These are phyloP conservation scores for Eimeria necatrix DNA, from an alignment of 169 alveolate genomes.

Conservation along the genomic window DNA sequence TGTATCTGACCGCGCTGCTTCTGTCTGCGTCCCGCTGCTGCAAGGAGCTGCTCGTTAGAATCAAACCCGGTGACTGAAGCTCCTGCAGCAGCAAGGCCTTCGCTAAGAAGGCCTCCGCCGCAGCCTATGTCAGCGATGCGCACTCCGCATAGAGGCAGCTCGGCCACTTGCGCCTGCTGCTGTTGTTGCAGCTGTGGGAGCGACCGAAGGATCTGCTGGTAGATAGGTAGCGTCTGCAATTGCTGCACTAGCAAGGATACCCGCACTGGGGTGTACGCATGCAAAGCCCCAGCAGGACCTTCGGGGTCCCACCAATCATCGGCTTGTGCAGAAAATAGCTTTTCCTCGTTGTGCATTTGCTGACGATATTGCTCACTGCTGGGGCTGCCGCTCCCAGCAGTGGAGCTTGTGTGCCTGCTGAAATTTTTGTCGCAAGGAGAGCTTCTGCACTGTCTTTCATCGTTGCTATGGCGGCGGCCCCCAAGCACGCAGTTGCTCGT, in stretches of 20 bases:
- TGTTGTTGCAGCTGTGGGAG: neutral
- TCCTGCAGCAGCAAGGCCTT: conserved; percentile 84
- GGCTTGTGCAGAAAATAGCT: conserved; percentile 25
- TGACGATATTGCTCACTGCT: neutral
- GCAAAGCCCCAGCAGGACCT: conserved; percentile 66
- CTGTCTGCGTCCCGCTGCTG: conserved; percentile 5
- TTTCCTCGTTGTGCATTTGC: neutral
- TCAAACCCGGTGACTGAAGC: conserved; percentile 47
- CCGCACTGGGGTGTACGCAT: conserved; percentile 58
- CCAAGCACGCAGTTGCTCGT: too few relatives aligned
- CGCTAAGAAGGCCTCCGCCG: conserved; percentile 90
- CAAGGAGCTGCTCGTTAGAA: neutral
- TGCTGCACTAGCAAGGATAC: conserved; percentile 40
- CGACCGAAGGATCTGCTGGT: conserved; percentile 40
- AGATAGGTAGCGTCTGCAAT: conserved; percentile 56
- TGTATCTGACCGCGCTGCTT: conserved; percentile 28
- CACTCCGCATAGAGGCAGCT: conserved; percentile 35
- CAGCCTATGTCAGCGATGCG: conserved; percentile 88
- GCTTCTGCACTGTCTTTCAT: too few relatives aligned
- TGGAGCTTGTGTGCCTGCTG: conserved; percentile 14
- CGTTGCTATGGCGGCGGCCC: too few relatives aligned
- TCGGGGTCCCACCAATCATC: conserved; percentile 74
- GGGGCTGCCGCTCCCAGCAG: neutral
- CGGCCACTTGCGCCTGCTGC: conserved; percentile 17
- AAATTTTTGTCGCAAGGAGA: neutral